Evolutionary conservation across 1,284 basidiomycete genomes (phyloP), one percentile per base, ranked within the genome.

Genomic region (Hemileia vastatrix): DNA sequence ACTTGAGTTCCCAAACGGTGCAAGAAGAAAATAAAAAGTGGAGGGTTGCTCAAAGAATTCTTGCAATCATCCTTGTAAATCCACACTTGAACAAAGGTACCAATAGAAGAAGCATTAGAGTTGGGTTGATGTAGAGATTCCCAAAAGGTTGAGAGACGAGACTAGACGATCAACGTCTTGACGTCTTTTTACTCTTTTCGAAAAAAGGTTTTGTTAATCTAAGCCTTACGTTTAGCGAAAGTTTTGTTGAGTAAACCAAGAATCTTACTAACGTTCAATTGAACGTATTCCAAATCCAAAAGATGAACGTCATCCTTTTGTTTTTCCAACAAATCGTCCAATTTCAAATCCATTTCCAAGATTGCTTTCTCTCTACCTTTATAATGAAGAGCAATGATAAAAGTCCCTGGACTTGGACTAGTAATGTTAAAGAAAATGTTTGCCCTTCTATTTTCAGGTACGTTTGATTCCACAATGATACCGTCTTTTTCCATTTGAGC

Each of bases 251-350:
- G 72, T 57, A 75, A 56, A 40, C 62, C 66, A 11, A 74, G 64
- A 43, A 74, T 70, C 57, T 69, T 68, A 27, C 63, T 64, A n/a
- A 73, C 69, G 49, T 72, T 67, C 40, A 75, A 66, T 62, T 73
- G 70, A 33, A 75, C 72, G 61, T 75, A 74, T 49, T 75, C 72
- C 18, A 75, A 66, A 52, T 73, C 71, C 55, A 75, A 66, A 51
- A 67, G 59, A 53, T 70, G 68, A 3, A 72, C 68, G 31, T 69
- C 71, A 54, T 74, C 71, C 65, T 70, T 71, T 52, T 71, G 72
- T 67, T 74, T 72, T 47, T 75, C 73, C 33, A 75, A 68, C 64
- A 75, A 57, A 55, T 75, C 73, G 60, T 75, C 73, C 21, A 75
- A 67, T 63, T 72, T 74, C 47, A 75, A 65, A 52, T 75, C 73